phyloP scores from a whole-genome alignment of 2,329 filamentous ascomycete genomes.

The Colletotrichum sansevieriae region DNA sequence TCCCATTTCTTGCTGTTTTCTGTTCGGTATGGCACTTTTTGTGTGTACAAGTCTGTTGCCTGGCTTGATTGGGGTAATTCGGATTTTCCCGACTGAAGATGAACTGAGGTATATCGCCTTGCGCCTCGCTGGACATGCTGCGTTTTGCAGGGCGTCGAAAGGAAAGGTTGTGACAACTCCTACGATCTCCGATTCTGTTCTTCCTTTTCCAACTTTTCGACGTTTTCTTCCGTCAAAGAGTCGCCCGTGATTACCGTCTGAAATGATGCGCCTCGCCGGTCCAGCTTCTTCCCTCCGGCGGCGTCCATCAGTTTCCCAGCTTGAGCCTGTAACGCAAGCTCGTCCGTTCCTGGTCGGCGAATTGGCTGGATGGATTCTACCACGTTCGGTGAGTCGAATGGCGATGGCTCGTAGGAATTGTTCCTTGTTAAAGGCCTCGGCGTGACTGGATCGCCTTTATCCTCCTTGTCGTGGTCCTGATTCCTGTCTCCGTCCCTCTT shows the following conservation, averaged over 20 bases:
- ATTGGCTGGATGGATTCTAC: slow-evolving; percentile 51
- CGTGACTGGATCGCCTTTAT: slow-evolving; percentile 50
- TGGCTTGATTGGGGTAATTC: neutral
- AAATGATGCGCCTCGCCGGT: slow-evolving; percentile 51
- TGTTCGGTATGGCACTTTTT: neutral
- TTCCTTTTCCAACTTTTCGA: slow-evolving; percentile 60
- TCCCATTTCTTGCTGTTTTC: neutral
- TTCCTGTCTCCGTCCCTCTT: neutral
- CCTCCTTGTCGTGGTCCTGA: slow-evolving; percentile 22
- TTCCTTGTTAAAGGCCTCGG: slow-evolving; percentile 56
- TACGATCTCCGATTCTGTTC: slow-evolving; percentile 40
- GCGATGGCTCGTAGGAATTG: slow-evolving; percentile 56
- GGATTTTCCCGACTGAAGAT: neutral
- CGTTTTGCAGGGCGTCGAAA: neutral
- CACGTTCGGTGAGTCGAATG: slow-evolving; percentile 53
- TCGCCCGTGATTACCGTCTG: slow-evolving; percentile 55
- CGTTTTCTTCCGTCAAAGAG: slow-evolving; percentile 66
- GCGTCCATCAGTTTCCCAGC: slow-evolving; percentile 63
- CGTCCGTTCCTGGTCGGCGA: slow-evolving; percentile 54
- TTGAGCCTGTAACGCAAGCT: slow-evolving; percentile 57
- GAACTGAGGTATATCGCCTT: neutral
- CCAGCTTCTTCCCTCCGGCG: slow-evolving; percentile 53
- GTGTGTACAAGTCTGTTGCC: slow-evolving; percentile 31
- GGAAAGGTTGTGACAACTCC: slow-evolving; percentile 7
- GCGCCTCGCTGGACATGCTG: slow-evolving; percentile 20